Base-by-base conservation (phyloP, 2,329 filamentous ascomycete species). In the Cephalotrichum gorgonifer region DNA sequence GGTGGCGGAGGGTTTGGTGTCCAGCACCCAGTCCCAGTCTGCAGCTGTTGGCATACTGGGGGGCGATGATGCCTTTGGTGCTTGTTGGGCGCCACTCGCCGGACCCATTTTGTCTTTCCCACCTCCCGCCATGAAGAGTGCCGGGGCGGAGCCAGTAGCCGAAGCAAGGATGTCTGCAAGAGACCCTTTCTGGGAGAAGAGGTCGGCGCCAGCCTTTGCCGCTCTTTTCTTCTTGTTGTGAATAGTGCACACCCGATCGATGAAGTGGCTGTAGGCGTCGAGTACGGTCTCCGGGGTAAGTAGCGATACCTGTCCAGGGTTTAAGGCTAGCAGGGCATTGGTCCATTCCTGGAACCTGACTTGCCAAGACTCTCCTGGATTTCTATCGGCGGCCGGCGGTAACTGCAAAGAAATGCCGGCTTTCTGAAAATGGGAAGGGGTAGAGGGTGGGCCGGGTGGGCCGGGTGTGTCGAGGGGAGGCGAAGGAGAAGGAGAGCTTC, bases 261-360 rank as follows among this genome's bases (percentile, higher is more conserved):
- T 44, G 30, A 43, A 44, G 27, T 44, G 41, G 30, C n/a, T 27
- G 31, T 38, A 49, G 14, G 47, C 47, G 28, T 49, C 42, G n/a
- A 49, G 15, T 20, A 35, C 25, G 22, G 38, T 12, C 27, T 44
- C 25, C 28, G 46, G n/a, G 26, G 15, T 30, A 20, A 25, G 9
- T 6, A 28, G 11, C 22, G 46, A 38, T 4, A 30, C 20, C 20
- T 48, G 39, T 15, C 23, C 46, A 31, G 35, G 25, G 27, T 48
- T 48, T n/a, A 43, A 23, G 8, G 17, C 27, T 11, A n/a, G 12
- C 5, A 48, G 38, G 4, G 35, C 11, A 14, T n/a, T 43, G 4
- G 46, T 38, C 46, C 46, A 48, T 8, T 30, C 46, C 17, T 48
- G n/a, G 26, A 48, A 48, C 27, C 46, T 20, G n/a, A 42, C 15